These are phyloP conservation scores for Fomitiporia mediterranea DNA, from an alignment of 1,284 basidiomycete species.

Conservation along the genomic window DNA sequence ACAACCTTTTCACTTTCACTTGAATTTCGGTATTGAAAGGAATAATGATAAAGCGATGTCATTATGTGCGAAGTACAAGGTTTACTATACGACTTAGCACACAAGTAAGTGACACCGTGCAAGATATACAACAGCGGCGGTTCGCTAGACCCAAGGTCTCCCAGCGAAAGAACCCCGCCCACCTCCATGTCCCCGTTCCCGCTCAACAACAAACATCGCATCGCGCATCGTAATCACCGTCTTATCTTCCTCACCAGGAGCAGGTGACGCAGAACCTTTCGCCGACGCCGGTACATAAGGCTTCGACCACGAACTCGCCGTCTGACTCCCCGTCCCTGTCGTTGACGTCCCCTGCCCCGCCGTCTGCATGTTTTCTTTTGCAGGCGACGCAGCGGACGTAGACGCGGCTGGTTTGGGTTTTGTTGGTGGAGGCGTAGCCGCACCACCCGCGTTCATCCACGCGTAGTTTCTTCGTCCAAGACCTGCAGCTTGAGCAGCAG, in stretches of 20 bases:
- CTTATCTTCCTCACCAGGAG: conserved; percentile 44
- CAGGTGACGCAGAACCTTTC: conserved; percentile 27
- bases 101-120: background rate
- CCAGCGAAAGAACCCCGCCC: conserved; percentile 71
- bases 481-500: conserved; percentile 83
- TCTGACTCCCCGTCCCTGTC: conserved; percentile 34
- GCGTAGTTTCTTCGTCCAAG: conserved; percentile 69
- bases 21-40: too few species aligned
- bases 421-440: conserved; percentile 33
- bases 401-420: conserved; percentile 38
- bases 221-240: conserved; percentile 64
- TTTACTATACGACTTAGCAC: background rate
- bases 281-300: conserved; percentile 54
- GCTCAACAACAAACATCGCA: conserved; percentile 75
- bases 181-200: conserved; percentile 73
- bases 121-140: background rate
- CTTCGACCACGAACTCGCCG: conserved; percentile 50
- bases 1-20: too few species aligned
- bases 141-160: conserved; percentile 46
- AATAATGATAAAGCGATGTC: conserved; percentile 3
- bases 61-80: conserved; percentile 9
- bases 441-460: conserved; percentile 73
- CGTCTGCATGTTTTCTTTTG: conserved; percentile 28
- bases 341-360: conserved; percentile 27
- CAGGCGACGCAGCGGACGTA: conserved; percentile 27